phyloP scores from a whole-genome alignment of 768 basidiomycete species.

The Boletus insuetus region DNA sequence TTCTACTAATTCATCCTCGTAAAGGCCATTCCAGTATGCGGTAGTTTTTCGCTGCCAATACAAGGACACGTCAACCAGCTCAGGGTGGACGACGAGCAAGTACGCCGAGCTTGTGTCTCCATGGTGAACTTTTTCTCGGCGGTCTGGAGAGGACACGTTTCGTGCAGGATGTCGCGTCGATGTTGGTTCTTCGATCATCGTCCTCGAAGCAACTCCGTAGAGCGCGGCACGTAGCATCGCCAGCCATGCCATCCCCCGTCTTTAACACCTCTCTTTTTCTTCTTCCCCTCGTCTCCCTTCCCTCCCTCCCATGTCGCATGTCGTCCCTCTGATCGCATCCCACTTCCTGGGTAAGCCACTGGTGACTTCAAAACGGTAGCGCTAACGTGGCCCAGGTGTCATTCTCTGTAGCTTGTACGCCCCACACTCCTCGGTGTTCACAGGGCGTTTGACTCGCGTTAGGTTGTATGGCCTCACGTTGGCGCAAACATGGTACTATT shows the following conservation, averaged over 20 bases:
- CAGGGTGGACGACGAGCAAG: neutral
- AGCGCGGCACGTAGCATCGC: constrained; percentile 28
- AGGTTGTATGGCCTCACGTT: constrained; percentile 37
- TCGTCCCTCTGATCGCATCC: constrained; percentile 24
- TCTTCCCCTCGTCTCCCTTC: neutral
- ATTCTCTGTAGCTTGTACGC: constrained; percentile 33
- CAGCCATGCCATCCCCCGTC: constrained; percentile 3
- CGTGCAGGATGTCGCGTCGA: constrained; percentile 1
- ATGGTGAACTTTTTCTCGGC: neutral
- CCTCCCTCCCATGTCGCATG: constrained; percentile 14
- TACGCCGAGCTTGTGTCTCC: neutral
- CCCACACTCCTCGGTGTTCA: neutral
- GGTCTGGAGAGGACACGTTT: neutral
- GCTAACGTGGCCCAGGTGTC: constrained; percentile 26
- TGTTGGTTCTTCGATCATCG: constrained; percentile 29
- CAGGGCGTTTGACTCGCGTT: neutral
- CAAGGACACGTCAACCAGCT: neutral
- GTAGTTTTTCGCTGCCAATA: neutral
- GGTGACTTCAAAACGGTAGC: neutral
- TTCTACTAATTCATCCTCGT: neutral
- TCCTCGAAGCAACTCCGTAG: constrained; percentile 32
- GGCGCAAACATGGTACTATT: constrained; percentile 35
- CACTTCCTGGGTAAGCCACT: constrained; percentile 27
- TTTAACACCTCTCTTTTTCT: constrained; percentile 4
- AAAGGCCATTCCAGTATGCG: neutral